phyloP scores from a whole-genome alignment of 2,329 filamentous ascomycete genomes.

The Diaporthe citriasiana region DNA sequence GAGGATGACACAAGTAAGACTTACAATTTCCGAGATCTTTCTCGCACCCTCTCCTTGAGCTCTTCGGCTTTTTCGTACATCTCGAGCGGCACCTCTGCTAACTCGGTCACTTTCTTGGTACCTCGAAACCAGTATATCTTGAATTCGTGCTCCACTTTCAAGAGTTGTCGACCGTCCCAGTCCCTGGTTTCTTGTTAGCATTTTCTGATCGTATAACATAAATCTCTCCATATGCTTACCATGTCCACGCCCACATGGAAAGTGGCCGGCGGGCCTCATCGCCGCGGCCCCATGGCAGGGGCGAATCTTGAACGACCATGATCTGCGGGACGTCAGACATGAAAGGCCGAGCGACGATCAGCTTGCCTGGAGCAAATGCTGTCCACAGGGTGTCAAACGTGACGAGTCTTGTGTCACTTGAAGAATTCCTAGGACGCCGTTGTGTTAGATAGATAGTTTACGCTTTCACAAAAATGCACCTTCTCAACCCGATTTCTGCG shows the following conservation, averaged over 20 bases:
- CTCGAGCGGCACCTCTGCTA: slow-evolving; percentile 39
- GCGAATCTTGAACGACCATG: slow-evolving; percentile 40
- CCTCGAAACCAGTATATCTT: slow-evolving; percentile 41
- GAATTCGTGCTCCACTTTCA: slow-evolving; percentile 40
- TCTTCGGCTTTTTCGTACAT: slow-evolving; percentile 26
- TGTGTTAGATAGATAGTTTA: too few species aligned
- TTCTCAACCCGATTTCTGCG: too few species aligned
- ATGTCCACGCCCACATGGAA: slow-evolving; percentile 35
- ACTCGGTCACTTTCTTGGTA: slow-evolving; percentile 42
- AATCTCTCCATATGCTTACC: too few species aligned
- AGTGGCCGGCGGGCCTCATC: background rate
- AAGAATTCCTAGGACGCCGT: background rate
- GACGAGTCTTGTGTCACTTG: slow-evolving; percentile 31
- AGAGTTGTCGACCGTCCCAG: slow-evolving; percentile 41
- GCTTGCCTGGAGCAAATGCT: slow-evolving; percentile 39
- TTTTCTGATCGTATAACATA: too few species aligned
- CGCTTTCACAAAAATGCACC: too few species aligned
- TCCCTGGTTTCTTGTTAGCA: background rate
- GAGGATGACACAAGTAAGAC: too few species aligned
- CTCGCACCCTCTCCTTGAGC: slow-evolving; percentile 12
- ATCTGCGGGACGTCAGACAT: slow-evolving; percentile 37
- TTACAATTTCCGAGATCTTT: slow-evolving; percentile 33
- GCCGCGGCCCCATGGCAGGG: slow-evolving; percentile 16
- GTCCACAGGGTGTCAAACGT: slow-evolving; percentile 44
- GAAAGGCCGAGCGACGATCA: slow-evolving; percentile 42